Evolutionary conservation across 257 asterid species (phyloP), one percentile per base, ranked within the genome.

Genomic region (Solanum microdontum): DNA sequence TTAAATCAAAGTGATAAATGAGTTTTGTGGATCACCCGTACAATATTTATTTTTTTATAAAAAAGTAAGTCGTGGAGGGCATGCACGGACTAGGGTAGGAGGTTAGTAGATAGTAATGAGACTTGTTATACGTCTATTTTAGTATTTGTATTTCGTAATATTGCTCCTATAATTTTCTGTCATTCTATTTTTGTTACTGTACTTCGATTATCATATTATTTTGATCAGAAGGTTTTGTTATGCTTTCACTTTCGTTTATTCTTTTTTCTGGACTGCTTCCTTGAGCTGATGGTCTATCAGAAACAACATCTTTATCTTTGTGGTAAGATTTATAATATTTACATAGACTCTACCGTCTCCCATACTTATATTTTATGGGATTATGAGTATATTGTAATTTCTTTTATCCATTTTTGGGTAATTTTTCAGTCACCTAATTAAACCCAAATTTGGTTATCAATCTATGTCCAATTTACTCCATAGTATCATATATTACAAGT

Each of bases 361-460:
- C 4, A 3, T 19, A 58, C 66, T 19, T 7, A 48, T 14, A 55
- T 19, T 58, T 58, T 58, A 58, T 19, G 26, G 11, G 2, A 21
- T 1, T 58, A 1, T 4, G 66, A 58, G 11, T 58, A 21, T 58
- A 58, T 21, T 58, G 26, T 58, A 19, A 21, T 58, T 21, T 40
- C 9, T 40, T 43, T 6, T 19, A 79, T 43, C 66, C 11, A 43
- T 14, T 40, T 76, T 79, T 79, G 84, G 84, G 24, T 12, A 40
- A 40, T 24, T 24, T 77, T 77, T 40, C 83, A 43, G 84, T 79
- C 15, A 43, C 84, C 84, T 24, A 79, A 30, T 79, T 79, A 58
- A 79, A 14, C 24, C 84, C 84, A 79, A 79, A 79, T 79, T 79
- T 43, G 24, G 84, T 79, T 43, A 79, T 5, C 66, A 79, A 36